Evolutionary conservation across 1,284 basidiomycete genomes (phyloP).

Genomic region (Cryptococcus hybrid): DNA sequence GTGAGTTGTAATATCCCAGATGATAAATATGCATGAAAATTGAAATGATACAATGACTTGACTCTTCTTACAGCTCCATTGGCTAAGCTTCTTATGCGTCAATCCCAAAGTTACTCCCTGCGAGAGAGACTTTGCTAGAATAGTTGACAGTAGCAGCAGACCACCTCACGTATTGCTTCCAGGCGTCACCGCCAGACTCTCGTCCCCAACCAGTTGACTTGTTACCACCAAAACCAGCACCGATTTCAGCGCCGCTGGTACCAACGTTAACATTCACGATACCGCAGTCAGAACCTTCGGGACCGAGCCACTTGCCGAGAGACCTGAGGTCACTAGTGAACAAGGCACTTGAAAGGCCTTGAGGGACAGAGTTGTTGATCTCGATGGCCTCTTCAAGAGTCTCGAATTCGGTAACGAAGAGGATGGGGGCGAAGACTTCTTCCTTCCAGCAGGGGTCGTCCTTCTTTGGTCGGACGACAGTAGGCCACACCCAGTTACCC

Average conservation of each 20-base stretch:
- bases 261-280: conserved; percentile 88
- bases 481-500: conserved; percentile 84
- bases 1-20: too few relatives aligned
- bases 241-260: conserved; percentile 92
- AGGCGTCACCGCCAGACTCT: conserved; percentile 93
- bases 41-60: neutral
- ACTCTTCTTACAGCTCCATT: neutral
- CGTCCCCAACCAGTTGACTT: conserved; percentile 69
- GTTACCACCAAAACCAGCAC: conserved; percentile 79
- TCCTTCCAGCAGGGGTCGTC: conserved; percentile 45
- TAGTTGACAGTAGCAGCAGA: conserved; percentile 84
- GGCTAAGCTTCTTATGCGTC: neutral
- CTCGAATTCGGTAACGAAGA: conserved; percentile 86
- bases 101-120: conserved; percentile 75
- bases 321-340: conserved; percentile 83
- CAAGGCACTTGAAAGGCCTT: conserved; percentile 64
- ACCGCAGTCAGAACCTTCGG: conserved; percentile 77
- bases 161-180: conserved; percentile 68
- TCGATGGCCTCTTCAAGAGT: conserved; percentile 84
- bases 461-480: conserved; percentile 59
- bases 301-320: conserved; percentile 88
- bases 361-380: conserved; percentile 90
- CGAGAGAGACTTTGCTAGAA: conserved; percentile 79
- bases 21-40: neutral
- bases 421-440: conserved; percentile 53